Conservation (phyloP, 73 alveolate species). For the Tetrahymena borealis region DNA sequence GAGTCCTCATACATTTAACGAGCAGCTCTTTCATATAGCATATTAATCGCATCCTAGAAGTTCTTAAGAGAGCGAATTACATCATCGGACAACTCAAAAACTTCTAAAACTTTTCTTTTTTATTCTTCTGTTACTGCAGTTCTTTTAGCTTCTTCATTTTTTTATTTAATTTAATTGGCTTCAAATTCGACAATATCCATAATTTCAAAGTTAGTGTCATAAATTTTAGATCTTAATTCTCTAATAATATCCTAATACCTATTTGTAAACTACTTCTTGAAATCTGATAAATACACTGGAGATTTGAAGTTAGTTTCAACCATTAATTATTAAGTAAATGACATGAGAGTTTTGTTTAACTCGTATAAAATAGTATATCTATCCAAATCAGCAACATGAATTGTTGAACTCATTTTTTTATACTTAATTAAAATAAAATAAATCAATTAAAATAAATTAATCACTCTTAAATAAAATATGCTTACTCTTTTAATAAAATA, state of each 20-base stretch:
- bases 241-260: conserved; percentile 26
- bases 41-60: neutral
- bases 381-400: conserved; percentile 12
- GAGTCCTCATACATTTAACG: neutral
- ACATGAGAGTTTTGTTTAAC: conserved; percentile 4
- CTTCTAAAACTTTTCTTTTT: conserved; percentile 13
- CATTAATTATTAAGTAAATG: conserved; percentile 9
- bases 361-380: conserved; percentile 11
- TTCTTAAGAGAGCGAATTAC: neutral
- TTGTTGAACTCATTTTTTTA: conserved; percentile 7
- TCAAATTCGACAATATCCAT: conserved; percentile 41
- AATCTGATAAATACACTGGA: conserved; percentile 16
- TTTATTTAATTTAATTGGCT: conserved; percentile 11
- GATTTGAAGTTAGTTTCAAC: conserved; percentile 3
- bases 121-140: conserved; percentile 24
- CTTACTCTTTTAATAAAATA: neutral
- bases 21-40: neutral
- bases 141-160: conserved; percentile 22
- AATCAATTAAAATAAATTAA: neutral
- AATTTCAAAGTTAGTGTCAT: conserved; percentile 30
- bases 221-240: conserved; percentile 38
- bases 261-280: conserved; percentile 3
- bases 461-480: neutral
- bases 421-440: neutral
- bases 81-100: neutral